Percentiles rank a stretch among this genome's conserved stretches.
Conservation (phyloP, 495 filamentous ascomycete genomes). For the Xylaria sp. region DNA sequence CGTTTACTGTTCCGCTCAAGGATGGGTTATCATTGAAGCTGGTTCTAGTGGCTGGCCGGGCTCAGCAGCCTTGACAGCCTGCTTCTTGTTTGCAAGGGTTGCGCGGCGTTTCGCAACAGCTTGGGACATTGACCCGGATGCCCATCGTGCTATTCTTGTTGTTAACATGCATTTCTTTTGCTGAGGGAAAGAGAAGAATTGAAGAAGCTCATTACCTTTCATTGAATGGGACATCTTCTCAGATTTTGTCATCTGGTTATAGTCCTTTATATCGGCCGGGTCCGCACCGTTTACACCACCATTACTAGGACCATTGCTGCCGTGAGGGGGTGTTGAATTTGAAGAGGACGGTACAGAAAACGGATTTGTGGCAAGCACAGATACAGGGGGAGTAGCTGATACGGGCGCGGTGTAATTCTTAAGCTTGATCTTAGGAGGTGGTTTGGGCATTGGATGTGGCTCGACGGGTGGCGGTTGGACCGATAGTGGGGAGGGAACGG, state of each 20-base stretch:
- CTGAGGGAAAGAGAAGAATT: neutral
- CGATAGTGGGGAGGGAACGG: slow-evolving; percentile 20
- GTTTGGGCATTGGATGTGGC: slow-evolving; percentile 22
- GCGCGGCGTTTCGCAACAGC: slow-evolving; percentile 58
- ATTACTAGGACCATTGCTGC: slow-evolving; percentile 20
- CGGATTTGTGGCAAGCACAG: slow-evolving; percentile 31
- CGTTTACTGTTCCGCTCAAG: neutral
- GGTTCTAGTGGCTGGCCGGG: slow-evolving; percentile 18
- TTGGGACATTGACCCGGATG: slow-evolving; percentile 55
- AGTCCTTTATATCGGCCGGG: slow-evolving; percentile 46
- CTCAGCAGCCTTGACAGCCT: slow-evolving; percentile 24
- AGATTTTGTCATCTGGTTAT: slow-evolving; percentile 58
- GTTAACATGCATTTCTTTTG: slow-evolving; percentile 26
- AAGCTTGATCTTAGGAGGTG: slow-evolving; percentile 33
- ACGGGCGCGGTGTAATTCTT: slow-evolving; percentile 31
- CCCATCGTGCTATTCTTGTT: slow-evolving; percentile 51
- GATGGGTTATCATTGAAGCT: slow-evolving; percentile 10
- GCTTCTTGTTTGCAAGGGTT: slow-evolving; percentile 58
- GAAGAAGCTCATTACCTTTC: slow-evolving; percentile 45
- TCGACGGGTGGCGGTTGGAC: slow-evolving; percentile 27
- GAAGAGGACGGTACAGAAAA: slow-evolving; percentile 31
- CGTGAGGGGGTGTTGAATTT: slow-evolving; percentile 18
- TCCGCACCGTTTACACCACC: slow-evolving; percentile 31
- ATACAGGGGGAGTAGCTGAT: slow-evolving; percentile 28
- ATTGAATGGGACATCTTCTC: slow-evolving; percentile 61